Percentiles rank a stretch among this genome's conserved stretches.
Conservation (phyloP, 192 early-diverging fungal species). For the Oehlia diaphana region DNA sequence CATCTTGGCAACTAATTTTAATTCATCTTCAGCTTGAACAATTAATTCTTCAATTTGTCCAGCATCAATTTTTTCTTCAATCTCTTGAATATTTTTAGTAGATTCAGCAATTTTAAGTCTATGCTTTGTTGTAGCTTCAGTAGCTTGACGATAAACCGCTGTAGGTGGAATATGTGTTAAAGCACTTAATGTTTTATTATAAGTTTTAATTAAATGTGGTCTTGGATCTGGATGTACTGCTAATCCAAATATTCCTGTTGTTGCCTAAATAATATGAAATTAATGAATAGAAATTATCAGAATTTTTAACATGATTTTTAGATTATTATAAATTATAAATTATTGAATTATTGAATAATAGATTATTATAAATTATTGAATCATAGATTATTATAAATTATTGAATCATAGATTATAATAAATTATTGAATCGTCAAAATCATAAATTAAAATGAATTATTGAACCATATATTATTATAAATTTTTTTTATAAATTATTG, state of each 20-base stretch:
- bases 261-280: slow-evolving; percentile 18
- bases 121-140: slow-evolving; percentile 73
- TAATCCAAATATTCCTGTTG: slow-evolving; percentile 86
- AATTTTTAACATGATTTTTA: no score
- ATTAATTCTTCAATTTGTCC: slow-evolving; percentile 96
- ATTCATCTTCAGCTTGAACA: slow-evolving; percentile 84
- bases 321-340: no score
- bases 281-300: no score
- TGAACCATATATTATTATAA: no score
- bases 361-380: no score
- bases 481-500: no score
- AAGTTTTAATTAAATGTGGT: slow-evolving; percentile 80
- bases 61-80: slow-evolving; percentile 73
- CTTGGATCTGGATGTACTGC: slow-evolving; percentile 86
- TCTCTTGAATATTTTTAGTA: slow-evolving; percentile 68
- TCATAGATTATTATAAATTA: no score
- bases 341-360: no score
- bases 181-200: slow-evolving; percentile 75
- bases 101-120: slow-evolving; percentile 76
- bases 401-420: no score
- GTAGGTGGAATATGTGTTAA: slow-evolving; percentile 70
- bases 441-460: no score
- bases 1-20: slow-evolving; percentile 79
- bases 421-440: no score
- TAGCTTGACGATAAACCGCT: slow-evolving; percentile 81